Evolutionary conservation across 2,329 filamentous ascomycete species (phyloP).

Genomic region (Emmonsiellopsis sp.): DNA sequence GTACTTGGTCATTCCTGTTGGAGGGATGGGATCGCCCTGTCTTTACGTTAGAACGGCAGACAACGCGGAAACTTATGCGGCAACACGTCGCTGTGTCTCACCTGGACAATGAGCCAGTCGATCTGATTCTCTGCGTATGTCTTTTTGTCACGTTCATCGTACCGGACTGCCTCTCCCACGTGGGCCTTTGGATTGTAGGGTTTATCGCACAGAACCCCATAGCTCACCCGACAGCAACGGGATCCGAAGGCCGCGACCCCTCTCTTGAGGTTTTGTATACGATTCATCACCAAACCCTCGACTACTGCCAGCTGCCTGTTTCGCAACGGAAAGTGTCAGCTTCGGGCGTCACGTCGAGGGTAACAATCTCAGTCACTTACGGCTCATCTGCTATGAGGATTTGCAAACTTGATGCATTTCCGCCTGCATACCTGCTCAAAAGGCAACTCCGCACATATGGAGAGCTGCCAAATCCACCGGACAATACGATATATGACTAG

Average conservation of each 20-base stretch:
- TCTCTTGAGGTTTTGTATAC: constrained; percentile 7
- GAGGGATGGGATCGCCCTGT: constrained; percentile 16
- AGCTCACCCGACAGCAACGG: constrained; percentile 26
- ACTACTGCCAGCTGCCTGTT: constrained; percentile 7
- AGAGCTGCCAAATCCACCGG: constrained; percentile 35
- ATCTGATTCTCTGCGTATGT: constrained; percentile 26
- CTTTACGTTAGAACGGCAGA: background rate
- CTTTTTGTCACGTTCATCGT: constrained; percentile 24
- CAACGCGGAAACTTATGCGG: background rate
- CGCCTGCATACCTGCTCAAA: constrained; percentile 10
- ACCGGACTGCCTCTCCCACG: constrained; percentile 17
- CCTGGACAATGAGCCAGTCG: constrained; percentile 28
- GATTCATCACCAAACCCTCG: constrained; percentile 6
- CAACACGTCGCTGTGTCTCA: constrained; percentile 5
- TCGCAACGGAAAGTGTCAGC: background rate
- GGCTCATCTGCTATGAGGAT: constrained; percentile 26
- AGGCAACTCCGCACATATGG: constrained; percentile 32
- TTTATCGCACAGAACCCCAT: constrained; percentile 27
- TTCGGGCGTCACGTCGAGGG: background rate
- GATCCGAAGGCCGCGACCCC: constrained; percentile 21
- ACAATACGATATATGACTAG: constrained; percentile 32
- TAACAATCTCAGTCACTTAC: constrained; percentile 11
- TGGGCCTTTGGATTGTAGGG: constrained; percentile 23
- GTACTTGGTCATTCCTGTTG: constrained; percentile 17
- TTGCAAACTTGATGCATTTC: constrained; percentile 13